Evolutionary conservation across 2,329 filamentous ascomycete genomes (phyloP).

Genomic region (Cadophora sp.): DNA sequence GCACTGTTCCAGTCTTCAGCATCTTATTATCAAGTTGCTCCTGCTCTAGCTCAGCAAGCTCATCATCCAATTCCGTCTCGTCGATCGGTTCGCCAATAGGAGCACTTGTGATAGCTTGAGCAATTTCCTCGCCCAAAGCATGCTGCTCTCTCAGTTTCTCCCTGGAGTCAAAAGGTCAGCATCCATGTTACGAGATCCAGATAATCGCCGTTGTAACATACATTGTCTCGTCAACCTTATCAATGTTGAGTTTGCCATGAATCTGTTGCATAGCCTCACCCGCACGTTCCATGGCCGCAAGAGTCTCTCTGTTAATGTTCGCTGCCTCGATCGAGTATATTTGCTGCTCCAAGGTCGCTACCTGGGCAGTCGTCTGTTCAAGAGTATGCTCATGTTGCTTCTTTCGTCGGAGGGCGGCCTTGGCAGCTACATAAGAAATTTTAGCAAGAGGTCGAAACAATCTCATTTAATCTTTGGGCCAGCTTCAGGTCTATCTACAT

Average conservation of each 20-base stretch:
- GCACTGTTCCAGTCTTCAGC: slow-evolving; percentile 85
- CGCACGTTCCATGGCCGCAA: slow-evolving; percentile 92
- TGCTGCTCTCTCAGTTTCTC: slow-evolving; percentile 92
- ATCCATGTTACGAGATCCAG: slow-evolving; percentile 25
- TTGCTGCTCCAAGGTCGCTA: slow-evolving; percentile 91
- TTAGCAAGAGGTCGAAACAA: slow-evolving; percentile 23
- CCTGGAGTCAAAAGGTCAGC: slow-evolving; percentile 59
- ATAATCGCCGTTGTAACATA: slow-evolving; percentile 56
- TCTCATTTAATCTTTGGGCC: neutral
- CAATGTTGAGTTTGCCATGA: slow-evolving; percentile 86
- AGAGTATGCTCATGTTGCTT: slow-evolving; percentile 92
- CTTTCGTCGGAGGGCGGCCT: slow-evolving; percentile 89
- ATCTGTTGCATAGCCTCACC: slow-evolving; percentile 92
- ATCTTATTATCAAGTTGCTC: slow-evolving; percentile 93
- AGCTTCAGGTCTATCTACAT: neutral
- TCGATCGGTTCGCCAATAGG: slow-evolving; percentile 74
- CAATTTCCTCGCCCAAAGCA: slow-evolving; percentile 91
- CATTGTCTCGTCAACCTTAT: slow-evolving; percentile 96
- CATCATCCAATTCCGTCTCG: slow-evolving; percentile 84
- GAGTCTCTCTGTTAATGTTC: slow-evolving; percentile 97
- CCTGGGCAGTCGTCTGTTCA: slow-evolving; percentile 88
- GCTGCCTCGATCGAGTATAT: slow-evolving; percentile 97
- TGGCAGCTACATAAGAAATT: slow-evolving; percentile 70
- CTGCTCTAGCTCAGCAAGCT: slow-evolving; percentile 87
- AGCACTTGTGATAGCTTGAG: slow-evolving; percentile 79